Evolutionary conservation across 192 early-diverging fungal genomes (phyloP), one percentile per base, ranked within the genome.

Genomic region (Podila horticola): DNA sequence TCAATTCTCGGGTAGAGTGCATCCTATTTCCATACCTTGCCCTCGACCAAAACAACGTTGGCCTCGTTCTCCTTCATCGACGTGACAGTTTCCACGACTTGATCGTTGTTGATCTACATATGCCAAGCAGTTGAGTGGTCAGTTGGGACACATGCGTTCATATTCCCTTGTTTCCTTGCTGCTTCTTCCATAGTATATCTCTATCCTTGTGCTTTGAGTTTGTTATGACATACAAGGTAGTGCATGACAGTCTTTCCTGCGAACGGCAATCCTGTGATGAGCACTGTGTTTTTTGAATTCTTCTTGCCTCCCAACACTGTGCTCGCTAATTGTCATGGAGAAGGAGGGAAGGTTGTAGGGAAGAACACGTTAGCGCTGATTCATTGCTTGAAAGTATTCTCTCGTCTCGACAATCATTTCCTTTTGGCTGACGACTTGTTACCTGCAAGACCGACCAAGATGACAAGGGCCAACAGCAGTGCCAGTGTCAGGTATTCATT

Each of bases 51-150:
- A 8, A 62, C 67, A 62, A 93, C 74, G 49, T 83, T 65, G 13
- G 74, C 90, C 74, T 92, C 89, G 66, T 94, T 94, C 71, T 94
- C 89, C 57, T 87, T 89, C 84, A 93, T 92, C 5, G 93, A 94
- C 2, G 92, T 90, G 8, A 88, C 84, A 15, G 93, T 94, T 12
- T 74, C 69, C 2, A 82, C 82, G 12, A 50, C 51, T 61, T 85
- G 77, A 17, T 82, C 86, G 74, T 88, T 81, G 30, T 72, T 76
- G 45, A 92, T 83, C 89, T 92, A 83, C 13, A 4, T 33, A 33
- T 69, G 34, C 33, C 10, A 12, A 24, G 3, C 8, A 55, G 20
- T 24, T 55, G 52, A 55, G 0, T 22, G n/a, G n/a, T 24, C 20
- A 26, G 20, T 55, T 55, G 52, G 20, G n/a, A 22, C 2, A 24